Evolutionary conservation across 257 asterid species (phyloP).

Genomic region (Primulina tabacum): DNA sequence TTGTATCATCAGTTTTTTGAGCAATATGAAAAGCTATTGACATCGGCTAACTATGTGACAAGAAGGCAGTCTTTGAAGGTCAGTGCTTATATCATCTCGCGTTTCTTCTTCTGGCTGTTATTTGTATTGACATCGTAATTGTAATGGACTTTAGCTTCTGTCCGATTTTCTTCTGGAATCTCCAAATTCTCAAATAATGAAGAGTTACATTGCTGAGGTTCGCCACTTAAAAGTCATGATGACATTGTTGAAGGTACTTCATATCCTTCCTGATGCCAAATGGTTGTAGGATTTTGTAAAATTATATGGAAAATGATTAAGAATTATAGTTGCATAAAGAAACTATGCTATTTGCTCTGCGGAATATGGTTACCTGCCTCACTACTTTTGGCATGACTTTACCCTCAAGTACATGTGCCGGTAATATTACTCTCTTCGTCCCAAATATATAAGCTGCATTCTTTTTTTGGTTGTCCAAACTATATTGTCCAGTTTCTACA

Average conservation of each 20-base stretch:
- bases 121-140: constrained; percentile 32
- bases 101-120: constrained; percentile 25
- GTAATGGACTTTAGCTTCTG: constrained; percentile 66
- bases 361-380: not conserved
- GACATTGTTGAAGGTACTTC: constrained; percentile 77
- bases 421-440: no score
- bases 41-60: constrained; percentile 81
- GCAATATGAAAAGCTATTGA: constrained; percentile 80
- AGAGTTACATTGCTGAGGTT: constrained; percentile 81
- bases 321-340: constrained; percentile 9
- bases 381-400: constrained; percentile 8
- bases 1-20: constrained; percentile 72
- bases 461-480: no score
- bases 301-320: constrained; percentile 13
- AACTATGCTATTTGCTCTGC: constrained; percentile 5
- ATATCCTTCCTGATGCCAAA: constrained; percentile 24
- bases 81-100: constrained; percentile 30
- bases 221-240: constrained; percentile 86
- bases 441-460: no score
- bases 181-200: constrained; percentile 87
- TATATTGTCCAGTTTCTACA: no score
- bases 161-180: constrained; percentile 92
- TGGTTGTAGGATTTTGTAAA: constrained; percentile 8
- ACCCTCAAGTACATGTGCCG: constrained; percentile 3
- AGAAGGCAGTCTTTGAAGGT: constrained; percentile 99